Conservation (phyloP, 495 filamentous ascomycete species). For the Oleoguttula mirabilis region DNA sequence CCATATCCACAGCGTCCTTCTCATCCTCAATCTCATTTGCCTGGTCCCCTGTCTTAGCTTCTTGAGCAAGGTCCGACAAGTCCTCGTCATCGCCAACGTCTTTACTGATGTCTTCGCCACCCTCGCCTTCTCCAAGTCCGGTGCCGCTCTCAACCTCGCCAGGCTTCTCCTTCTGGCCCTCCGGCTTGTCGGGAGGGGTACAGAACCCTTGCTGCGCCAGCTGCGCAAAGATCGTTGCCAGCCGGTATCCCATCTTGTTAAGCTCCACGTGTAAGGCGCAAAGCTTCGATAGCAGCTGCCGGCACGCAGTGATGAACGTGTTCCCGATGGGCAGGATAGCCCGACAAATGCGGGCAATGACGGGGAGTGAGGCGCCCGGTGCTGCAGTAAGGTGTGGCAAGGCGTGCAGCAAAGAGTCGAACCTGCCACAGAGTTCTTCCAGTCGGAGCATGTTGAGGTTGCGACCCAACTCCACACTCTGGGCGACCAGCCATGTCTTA, state of each 20-base stretch:
- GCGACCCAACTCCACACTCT: too few relatives aligned
- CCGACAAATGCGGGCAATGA: slow-evolving; percentile 8
- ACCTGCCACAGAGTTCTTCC: too few relatives aligned
- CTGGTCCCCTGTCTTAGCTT: slow-evolving; percentile 37
- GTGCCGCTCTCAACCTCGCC: slow-evolving; percentile 84
- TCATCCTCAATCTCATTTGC: slow-evolving; percentile 39
- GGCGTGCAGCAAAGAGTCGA: too few relatives aligned
- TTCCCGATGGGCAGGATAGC: slow-evolving; percentile 55
- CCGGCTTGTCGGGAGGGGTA: slow-evolving; percentile 62
- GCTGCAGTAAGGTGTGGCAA: neutral
- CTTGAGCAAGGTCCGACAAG: slow-evolving; percentile 77
- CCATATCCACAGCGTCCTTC: slow-evolving; percentile 87
- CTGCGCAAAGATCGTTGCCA: slow-evolving; percentile 62
- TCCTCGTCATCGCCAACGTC: slow-evolving; percentile 91
- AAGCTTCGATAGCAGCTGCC: slow-evolving; percentile 40
- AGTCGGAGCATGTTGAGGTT: too few relatives aligned
- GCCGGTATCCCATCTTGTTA: slow-evolving; percentile 59
- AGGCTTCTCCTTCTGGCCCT: slow-evolving; percentile 45
- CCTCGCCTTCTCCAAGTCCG: slow-evolving; percentile 68
- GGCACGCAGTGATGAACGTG: slow-evolving; percentile 54
- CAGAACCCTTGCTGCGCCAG: slow-evolving; percentile 82
- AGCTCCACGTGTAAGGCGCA: slow-evolving; percentile 50
- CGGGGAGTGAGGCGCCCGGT: neutral
- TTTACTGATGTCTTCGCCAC: slow-evolving; percentile 93
- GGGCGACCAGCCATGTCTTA: neutral